A percentile compares a stretch with the other conserved stretches of the same genome.
Evolutionary conservation across 2,329 filamentous ascomycete species (phyloP).

Genomic region (Aureobasidium mangrovei): DNA sequence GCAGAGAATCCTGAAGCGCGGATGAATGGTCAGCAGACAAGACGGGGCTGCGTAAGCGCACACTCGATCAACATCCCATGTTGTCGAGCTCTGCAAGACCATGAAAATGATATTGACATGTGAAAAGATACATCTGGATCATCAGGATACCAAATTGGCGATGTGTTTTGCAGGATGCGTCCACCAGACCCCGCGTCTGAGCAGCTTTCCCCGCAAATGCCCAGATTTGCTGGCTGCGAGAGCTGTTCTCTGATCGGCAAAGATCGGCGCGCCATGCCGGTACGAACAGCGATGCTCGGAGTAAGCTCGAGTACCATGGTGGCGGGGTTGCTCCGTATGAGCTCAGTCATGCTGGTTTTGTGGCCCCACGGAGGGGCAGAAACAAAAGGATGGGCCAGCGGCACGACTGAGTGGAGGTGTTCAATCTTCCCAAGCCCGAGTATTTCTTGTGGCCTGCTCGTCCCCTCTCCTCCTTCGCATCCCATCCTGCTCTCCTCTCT

Average conservation of each 20-base stretch:
- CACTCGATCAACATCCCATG: no score
- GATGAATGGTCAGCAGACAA: no score
- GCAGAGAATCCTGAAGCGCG: no score
- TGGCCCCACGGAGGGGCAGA: slow-evolving; percentile 9
- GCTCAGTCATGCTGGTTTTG: background rate
- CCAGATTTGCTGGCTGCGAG: background rate
- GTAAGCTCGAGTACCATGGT: background rate
- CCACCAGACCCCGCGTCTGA: background rate
- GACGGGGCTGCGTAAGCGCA: no score
- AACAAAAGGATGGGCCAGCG: background rate
- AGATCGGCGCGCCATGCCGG: background rate
- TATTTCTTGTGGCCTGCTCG: background rate
- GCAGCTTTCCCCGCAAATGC: slow-evolving; percentile 2
- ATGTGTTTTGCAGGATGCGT: background rate
- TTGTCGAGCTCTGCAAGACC: no score
- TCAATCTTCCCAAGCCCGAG: background rate
- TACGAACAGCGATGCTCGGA: slow-evolving; percentile 10
- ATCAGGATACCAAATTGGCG: background rate
- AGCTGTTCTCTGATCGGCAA: background rate
- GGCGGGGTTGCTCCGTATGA: slow-evolving; percentile 1
- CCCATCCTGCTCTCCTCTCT: background rate
- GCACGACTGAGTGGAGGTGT: background rate
- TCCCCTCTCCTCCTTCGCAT: background rate
- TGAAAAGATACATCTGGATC: no score
- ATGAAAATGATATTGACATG: no score